These are phyloP conservation scores for Raddia guianensis DNA, from an alignment of 176 grass and related monocot genomes.

Conservation along the genomic window DNA sequence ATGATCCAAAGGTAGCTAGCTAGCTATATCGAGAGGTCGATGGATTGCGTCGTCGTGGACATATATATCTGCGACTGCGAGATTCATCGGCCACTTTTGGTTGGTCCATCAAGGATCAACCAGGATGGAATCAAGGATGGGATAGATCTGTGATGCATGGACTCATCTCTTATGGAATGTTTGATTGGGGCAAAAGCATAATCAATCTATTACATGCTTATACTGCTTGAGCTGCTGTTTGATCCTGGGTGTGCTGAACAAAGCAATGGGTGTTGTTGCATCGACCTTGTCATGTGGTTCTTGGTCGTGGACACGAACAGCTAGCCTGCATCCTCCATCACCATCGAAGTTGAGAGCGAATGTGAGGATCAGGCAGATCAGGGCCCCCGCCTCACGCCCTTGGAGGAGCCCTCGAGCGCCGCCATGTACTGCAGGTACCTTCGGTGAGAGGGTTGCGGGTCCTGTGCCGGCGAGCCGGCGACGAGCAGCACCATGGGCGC, in stretches of 20 bases:
- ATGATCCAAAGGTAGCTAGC: no score
- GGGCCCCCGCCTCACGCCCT: constrained; percentile 25
- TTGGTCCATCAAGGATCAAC: no score
- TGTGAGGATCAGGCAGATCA: constrained; percentile 63
- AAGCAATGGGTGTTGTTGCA: not conserved
- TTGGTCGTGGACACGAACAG: constrained; percentile 40
- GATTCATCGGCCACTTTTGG: no score
- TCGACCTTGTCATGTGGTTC: not conserved
- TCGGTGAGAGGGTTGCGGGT: constrained; percentile 53
- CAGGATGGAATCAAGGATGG: no score
- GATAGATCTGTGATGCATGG: no score
- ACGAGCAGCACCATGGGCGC: constrained; percentile 45
- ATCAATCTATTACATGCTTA: constrained; percentile 44
- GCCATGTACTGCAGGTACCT: constrained; percentile 59
- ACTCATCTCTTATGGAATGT: no score
- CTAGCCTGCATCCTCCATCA: constrained; percentile 46
- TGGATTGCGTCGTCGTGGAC: no score
- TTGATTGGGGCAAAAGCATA: not conserved
- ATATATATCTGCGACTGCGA: no score
- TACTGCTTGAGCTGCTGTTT: constrained; percentile 54
- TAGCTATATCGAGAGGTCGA: no score
- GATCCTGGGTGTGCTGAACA: constrained; percentile 43
- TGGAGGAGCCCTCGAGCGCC: constrained; percentile 24
- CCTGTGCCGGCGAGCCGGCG: not conserved
- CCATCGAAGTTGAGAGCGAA: constrained; percentile 56